Evolutionary conservation across 495 filamentous ascomycete genomes (phyloP).

Genomic region (Tricharina praecox): DNA sequence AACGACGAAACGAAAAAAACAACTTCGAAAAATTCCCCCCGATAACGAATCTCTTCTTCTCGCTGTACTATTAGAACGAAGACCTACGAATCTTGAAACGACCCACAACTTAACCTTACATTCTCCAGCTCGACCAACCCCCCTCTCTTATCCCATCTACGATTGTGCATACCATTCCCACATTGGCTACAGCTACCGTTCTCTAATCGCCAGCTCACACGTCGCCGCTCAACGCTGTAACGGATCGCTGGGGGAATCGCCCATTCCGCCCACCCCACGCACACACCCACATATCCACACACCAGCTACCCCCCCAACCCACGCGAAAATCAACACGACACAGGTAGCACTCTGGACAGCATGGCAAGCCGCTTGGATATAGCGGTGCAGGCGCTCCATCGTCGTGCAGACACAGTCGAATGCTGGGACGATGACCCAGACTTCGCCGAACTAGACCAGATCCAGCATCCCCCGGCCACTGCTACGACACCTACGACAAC

Average conservation of each 20-base stretch:
- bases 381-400: constrained; percentile 20
- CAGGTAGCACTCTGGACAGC: constrained; percentile 3
- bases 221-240: too few species aligned
- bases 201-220: constrained; percentile 8
- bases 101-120: too few species aligned
- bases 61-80: constrained; percentile 4
- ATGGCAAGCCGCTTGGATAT: constrained; percentile 20
- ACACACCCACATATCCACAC: not conserved
- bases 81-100: constrained; percentile 4
- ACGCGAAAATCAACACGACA: not conserved
- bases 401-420: constrained; percentile 24
- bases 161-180: not conserved
- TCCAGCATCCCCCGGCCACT: constrained; percentile 16
- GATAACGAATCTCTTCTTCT: constrained; percentile 4
- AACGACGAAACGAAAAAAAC: constrained; percentile 7
- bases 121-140: not conserved
- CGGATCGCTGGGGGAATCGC: too few species aligned
- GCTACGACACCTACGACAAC: too few species aligned
- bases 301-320: not conserved
- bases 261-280: too few species aligned
- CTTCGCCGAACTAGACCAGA: constrained; percentile 22
- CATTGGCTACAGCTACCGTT: constrained; percentile 2
- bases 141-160: not conserved
- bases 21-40: too few species aligned
- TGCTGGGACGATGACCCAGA: constrained; percentile 28